Conservation (phyloP, 192 early-diverging fungal genomes). For the Coemansia asiatica region DNA sequence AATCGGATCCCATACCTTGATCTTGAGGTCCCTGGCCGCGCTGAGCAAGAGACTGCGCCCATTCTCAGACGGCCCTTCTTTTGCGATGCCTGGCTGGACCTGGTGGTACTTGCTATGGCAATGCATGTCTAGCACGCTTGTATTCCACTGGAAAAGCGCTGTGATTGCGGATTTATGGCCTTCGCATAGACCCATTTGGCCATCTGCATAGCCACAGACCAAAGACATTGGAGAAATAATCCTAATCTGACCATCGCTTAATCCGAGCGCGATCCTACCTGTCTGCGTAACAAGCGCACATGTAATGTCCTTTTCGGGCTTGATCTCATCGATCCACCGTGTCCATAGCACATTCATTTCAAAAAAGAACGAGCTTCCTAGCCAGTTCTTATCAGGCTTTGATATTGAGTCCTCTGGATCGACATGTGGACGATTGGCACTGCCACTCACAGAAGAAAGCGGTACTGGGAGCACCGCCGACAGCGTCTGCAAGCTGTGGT, state of each 20-base stretch:
- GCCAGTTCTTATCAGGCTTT: constrained; percentile 34
- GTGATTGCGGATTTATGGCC: constrained; percentile 32
- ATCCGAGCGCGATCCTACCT: constrained; percentile 28
- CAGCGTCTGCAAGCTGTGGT: constrained; percentile 20
- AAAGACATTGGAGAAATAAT: constrained; percentile 28
- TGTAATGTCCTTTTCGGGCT: constrained; percentile 12
- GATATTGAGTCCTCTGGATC: constrained; percentile 13
- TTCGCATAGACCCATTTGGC: constrained; percentile 16
- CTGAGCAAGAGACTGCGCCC: constrained; percentile 32
- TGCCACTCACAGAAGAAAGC: constrained; percentile 46
- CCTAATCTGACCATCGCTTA: constrained; percentile 21
- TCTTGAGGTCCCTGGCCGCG: constrained; percentile 48
- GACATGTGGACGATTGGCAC: constrained; percentile 42
- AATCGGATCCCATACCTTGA: constrained; percentile 40
- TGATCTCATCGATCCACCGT: constrained; percentile 22
- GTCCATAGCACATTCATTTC: constrained; percentile 29
- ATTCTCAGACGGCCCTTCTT: too few relatives aligned
- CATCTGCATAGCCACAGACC: constrained; percentile 1
- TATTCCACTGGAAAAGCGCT: constrained; percentile 34
- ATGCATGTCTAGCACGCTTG: background rate
- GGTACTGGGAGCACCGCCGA: constrained; percentile 38
- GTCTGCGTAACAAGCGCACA: constrained; percentile 18
- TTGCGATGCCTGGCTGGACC: background rate
- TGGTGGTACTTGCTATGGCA: background rate
- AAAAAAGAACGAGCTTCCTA: constrained; percentile 26